Percentiles rank a stretch among this genome's conserved stretches.
Evolutionary conservation across 2,329 filamentous ascomycete species (phyloP).

Genomic region (Moelleriella libera): DNA sequence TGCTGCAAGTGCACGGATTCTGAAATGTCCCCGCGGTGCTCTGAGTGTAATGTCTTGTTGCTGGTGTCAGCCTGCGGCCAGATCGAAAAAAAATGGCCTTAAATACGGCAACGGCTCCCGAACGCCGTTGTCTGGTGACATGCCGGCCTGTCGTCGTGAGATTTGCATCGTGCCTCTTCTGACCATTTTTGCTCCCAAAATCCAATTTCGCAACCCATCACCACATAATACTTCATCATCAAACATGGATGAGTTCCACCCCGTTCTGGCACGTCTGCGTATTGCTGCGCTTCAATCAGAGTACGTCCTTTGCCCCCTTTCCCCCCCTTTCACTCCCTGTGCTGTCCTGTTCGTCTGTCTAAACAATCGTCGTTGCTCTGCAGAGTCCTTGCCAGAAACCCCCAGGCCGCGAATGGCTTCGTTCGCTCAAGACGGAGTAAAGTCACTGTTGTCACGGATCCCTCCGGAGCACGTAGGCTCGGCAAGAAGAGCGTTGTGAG

Average conservation of each 20-base stretch:
- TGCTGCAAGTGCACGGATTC: background rate
- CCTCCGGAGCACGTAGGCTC: slow-evolving; percentile 7
- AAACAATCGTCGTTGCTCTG: background rate
- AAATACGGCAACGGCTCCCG: too few relatives aligned
- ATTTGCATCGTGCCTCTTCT: too few relatives aligned
- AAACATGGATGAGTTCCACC: slow-evolving; percentile 11
- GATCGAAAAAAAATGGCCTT: too few relatives aligned
- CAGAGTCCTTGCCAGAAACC: slow-evolving; percentile 3
- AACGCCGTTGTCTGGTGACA: too few relatives aligned
- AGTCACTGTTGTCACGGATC: slow-evolving; percentile 9
- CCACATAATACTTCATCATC: background rate
- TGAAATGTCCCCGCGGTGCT: background rate
- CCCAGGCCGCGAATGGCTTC: slow-evolving; percentile 5
- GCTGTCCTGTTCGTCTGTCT: background rate
- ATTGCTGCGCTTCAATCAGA: slow-evolving; percentile 32
- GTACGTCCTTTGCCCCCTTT: slow-evolving; percentile 17
- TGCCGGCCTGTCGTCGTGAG: too few relatives aligned
- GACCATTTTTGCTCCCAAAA: too few relatives aligned
- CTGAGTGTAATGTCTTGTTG: background rate
- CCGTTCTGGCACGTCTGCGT: slow-evolving; percentile 28
- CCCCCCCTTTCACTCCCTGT: background rate
- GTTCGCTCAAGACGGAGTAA: slow-evolving; percentile 10
- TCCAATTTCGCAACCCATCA: too few relatives aligned
- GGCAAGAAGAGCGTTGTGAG: slow-evolving; percentile 11
- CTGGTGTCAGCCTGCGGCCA: background rate